phyloP scores from a whole-genome alignment of 192 early-diverging fungal species.

The Umbelopsis vinacea region DNA sequence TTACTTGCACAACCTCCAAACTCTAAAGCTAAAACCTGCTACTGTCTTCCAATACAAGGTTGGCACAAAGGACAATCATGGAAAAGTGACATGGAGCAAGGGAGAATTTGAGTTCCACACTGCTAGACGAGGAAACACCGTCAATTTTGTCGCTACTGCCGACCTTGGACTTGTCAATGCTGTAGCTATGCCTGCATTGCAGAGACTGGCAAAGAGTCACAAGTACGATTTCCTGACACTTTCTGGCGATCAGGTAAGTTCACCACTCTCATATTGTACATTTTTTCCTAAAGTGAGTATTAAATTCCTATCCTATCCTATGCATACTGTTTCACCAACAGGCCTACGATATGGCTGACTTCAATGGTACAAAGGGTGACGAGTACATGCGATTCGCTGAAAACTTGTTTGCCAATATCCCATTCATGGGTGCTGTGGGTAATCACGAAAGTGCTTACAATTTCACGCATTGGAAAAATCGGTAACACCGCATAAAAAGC shows the following conservation, averaged over 20 bases:
- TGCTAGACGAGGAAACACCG: constrained; percentile 1
- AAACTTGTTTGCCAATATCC: constrained; percentile 28
- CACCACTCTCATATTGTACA: neutral
- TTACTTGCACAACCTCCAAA: constrained; percentile 37
- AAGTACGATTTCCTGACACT: constrained; percentile 40
- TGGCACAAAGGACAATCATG: constrained; percentile 4
- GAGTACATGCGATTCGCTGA: constrained; percentile 41
- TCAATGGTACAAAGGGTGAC: constrained; percentile 39
- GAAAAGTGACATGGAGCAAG: constrained; percentile 17
- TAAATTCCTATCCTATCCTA: too few relatives aligned
- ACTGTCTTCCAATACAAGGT: constrained; percentile 38
- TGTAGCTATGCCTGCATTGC: constrained; percentile 27
- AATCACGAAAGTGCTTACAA: constrained; percentile 42
- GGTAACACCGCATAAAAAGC: constrained; percentile 7
- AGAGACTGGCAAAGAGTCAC: constrained; percentile 27
- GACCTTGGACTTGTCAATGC: constrained; percentile 43
- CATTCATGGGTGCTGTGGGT: constrained; percentile 38
- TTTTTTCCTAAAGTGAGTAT: neutral
- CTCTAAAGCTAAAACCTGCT: constrained; percentile 15
- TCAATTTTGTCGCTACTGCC: constrained; percentile 38
- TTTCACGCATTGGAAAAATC: constrained; percentile 39
- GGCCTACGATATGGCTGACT: constrained; percentile 40
- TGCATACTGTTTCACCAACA: neutral
- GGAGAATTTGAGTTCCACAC: constrained; percentile 37
- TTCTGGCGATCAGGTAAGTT: constrained; percentile 34